Evolutionary conservation across 2,329 filamentous ascomycete genomes (phyloP), one percentile per base, ranked within the genome.

Genomic region (Stylonectria norvegica): DNA sequence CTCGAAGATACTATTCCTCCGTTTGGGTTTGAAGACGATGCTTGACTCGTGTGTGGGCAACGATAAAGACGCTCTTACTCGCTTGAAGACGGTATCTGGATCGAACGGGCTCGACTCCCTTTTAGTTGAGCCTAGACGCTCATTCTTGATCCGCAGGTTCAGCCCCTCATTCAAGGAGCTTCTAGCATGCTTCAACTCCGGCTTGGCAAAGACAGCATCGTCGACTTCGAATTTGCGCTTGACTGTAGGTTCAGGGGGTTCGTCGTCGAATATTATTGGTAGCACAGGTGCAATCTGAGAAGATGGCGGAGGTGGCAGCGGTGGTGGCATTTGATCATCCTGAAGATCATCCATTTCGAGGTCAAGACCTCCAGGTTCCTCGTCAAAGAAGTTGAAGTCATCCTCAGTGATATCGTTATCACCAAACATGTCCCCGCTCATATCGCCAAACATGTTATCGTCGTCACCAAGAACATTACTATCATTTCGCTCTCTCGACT

Each of bases 331-430:
- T 5, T 37, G 40, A 20, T 34, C 32, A 27, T 45, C 25, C 11
- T 53, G 49, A 10, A 56, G 20, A 36, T 57, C 57, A 11, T 40
- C 46, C 51, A 65, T 59, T 2, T 58, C 37, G 15, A 61, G 52
- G 16, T 67, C 64, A 28, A 72, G 42, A 29, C 67, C 67, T 17
- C 64, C 61, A 91, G 61, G 22, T 30, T 30, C 8, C 5, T 32
- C 81, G 53, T 91, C 86, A 52, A 91, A 91, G 61, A 90, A 91
- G 58, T 78, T 87, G 59, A 91, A 91, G 57, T 93, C 87, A 5
- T 81, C 86, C 52, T 93, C 87, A 1, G 84, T 89, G n/a, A 91
- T 73, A 49, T 81, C 78, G 47, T 79, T 76, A n/a, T 81, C 78
- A n/a, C 75, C 81, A 62, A 87, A 88, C 50, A 84, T 77, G 49